Conservation (phyloP, 345 rosid genomes). For the Mallotus nudiflorus region DNA sequence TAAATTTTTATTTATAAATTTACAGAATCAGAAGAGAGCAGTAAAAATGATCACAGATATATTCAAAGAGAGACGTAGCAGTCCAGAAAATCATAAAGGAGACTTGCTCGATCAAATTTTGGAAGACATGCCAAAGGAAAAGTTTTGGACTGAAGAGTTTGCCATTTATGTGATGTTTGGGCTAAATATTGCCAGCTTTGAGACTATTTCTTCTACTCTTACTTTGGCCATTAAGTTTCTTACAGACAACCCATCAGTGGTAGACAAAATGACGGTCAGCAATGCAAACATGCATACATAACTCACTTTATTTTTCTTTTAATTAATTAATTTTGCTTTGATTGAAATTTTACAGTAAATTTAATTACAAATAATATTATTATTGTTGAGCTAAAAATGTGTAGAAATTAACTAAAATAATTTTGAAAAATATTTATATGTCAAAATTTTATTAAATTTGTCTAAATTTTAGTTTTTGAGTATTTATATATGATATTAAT, state of each 20-base stretch:
- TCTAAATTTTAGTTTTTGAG: no score
- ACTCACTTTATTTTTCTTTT: not conserved
- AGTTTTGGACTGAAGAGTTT: not conserved
- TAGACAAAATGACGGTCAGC: slow-evolving; percentile 17
- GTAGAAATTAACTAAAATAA: no score
- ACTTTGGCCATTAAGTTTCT: slow-evolving; percentile 20
- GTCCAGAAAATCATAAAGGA: not conserved
- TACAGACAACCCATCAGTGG: slow-evolving; percentile 13
- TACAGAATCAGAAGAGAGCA: not conserved
- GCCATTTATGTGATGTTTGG: slow-evolving; percentile 11
- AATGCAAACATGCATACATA: no score
- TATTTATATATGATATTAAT: no score
- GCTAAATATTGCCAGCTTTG: slow-evolving; percentile 21
- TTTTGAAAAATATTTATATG: no score
- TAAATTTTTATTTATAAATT: not conserved
- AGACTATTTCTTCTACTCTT: slow-evolving; percentile 21
- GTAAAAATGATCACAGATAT: not conserved
- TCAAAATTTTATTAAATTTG: no score
- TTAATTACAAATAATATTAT: no score
- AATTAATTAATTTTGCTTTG: no score
- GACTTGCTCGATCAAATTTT: slow-evolving; percentile 11
- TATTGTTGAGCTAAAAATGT: no score
- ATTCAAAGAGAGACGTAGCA: not conserved
- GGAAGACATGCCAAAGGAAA: not conserved
- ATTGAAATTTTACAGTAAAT: no score